These are phyloP conservation scores for Aureobasidium subglaciale DNA, from an alignment of 2,329 filamentous ascomycete genomes.

Conservation along the genomic window DNA sequence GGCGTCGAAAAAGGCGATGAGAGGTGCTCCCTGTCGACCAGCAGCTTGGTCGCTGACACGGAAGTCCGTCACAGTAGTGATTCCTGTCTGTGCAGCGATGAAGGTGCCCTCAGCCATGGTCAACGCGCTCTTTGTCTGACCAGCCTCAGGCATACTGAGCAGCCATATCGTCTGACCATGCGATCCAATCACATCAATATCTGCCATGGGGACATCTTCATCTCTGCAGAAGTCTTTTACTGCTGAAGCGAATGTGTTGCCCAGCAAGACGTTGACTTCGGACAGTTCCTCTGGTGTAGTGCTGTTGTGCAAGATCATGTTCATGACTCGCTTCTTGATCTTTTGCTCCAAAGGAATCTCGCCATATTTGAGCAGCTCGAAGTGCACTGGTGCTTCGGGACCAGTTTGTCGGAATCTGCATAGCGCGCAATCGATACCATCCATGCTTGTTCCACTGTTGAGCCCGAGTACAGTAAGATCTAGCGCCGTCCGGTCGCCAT, in stretches of 20 bases:
- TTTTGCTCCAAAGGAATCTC: constrained; percentile 47
- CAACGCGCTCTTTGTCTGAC: constrained; percentile 42
- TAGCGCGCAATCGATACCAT: constrained; percentile 53
- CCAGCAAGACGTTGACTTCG: constrained; percentile 51
- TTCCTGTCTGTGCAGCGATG: constrained; percentile 48
- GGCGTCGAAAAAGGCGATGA: constrained; percentile 52
- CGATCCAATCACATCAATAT: constrained; percentile 50
- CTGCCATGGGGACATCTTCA: constrained; percentile 36
- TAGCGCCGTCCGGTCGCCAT: constrained; percentile 25
- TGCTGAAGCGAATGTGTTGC: constrained; percentile 49
- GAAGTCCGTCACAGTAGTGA: constrained; percentile 55
- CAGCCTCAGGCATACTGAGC: constrained; percentile 45
- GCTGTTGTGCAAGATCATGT: constrained; percentile 49
- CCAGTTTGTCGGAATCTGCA: constrained; percentile 50
- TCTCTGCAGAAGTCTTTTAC: constrained; percentile 44
- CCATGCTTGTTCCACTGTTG: constrained; percentile 50
- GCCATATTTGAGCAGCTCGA: constrained; percentile 50
- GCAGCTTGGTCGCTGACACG: constrained; percentile 50
- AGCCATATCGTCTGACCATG: constrained; percentile 56
- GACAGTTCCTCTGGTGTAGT: constrained; percentile 49
- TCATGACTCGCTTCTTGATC: constrained; percentile 52
- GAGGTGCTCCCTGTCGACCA: constrained; percentile 49
- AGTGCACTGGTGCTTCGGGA: constrained; percentile 47
- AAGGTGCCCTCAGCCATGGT: constrained; percentile 53
- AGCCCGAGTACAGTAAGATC: constrained; percentile 50